Conservation (phyloP, 805 yeast species). For the Cyberlindnera maclurae region DNA sequence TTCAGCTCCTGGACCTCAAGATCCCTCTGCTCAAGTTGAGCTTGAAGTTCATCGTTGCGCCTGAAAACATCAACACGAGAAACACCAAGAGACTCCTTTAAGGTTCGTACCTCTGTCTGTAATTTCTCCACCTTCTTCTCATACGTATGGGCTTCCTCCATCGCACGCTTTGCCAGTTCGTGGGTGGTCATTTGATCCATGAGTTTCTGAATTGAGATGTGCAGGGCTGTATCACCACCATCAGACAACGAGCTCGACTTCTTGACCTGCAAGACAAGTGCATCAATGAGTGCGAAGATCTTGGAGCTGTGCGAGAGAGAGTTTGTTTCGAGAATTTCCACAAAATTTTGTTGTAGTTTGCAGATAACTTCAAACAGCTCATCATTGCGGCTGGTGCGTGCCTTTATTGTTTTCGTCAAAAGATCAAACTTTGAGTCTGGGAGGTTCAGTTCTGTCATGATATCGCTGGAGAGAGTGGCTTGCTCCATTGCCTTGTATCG, state of each 20-base stretch:
- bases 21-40: conserved; percentile 49
- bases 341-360: conserved; percentile 48
- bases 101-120: conserved; percentile 11
- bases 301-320: conserved; percentile 38
- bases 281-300: conserved; percentile 47
- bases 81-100: conserved; percentile 6
- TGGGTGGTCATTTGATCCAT: conserved; percentile 63
- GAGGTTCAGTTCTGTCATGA: conserved; percentile 23
- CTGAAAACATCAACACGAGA: conserved; percentile 1
- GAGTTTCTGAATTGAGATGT: conserved; percentile 58
- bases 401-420: conserved; percentile 9
- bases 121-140: conserved; percentile 36
- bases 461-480: conserved; percentile 9
- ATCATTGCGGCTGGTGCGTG: conserved; percentile 36
- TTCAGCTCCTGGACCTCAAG: conserved; percentile 13
- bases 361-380: conserved; percentile 59
- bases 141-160: conserved; percentile 40
- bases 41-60: conserved; percentile 37
- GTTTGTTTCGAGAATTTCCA: conserved; percentile 39
- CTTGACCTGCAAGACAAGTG: conserved; percentile 31
- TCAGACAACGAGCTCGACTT: conserved; percentile 29
- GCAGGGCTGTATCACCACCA: conserved; percentile 45
- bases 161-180: conserved; percentile 65
- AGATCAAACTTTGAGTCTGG: conserved; percentile 11
- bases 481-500: conserved; percentile 15